Evolutionary conservation across 495 filamentous ascomycete genomes (phyloP), one percentile per base, ranked within the genome.

Genomic region (Barbatosphaeria neglecta): DNA sequence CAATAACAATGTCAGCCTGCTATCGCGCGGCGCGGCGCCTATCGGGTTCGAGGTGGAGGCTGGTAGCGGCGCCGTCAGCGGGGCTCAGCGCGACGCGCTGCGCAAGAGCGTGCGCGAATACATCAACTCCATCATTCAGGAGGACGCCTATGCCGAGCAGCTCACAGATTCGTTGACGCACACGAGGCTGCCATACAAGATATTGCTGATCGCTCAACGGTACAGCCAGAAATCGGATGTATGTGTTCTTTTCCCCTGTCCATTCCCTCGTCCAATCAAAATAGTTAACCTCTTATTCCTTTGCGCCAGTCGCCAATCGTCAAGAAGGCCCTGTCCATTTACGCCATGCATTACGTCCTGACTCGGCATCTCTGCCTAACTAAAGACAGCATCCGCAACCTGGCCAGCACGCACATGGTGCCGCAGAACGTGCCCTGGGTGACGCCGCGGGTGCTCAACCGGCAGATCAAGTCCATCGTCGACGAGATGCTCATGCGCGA

Each of bases 261-360:
- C 40, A 31, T 11, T 44, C 7, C 2, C 15, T 25, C 49, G 18
- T 0, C 22, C 50, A n/a, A 19, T 20, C 19, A 37, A 16, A n/a
- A n/a, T n/a, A n/a, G n/a, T n/a, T n/a, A n/a, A n/a, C n/a, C 9
- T 23, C 37, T 23, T 17, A 22, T 6, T 11, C 6, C 13, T 33
- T 11, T 33, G 5, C 38, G 11, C 3, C 43, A 63, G 48, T 53
- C 53, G 7, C 25, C 61, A 17, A 66, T 76, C 51, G 65, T 74
- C 31, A 60, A 58, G 43, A 56, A 64, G 18, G 73, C 67, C 35
- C 54, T 76, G 39, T 61, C 60, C 27, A 67, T 76, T 24, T 70
- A 74, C 50, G 67, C 68, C 23, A 69, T 69, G 57, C 71, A 75
- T 49, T 73, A 73, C 54, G 66, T 73, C 44, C 67, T 76, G 59